These are phyloP conservation scores for Nothopassalora personata DNA, from an alignment of 2,329 filamentous ascomycete species.

Conservation along the genomic window DNA sequence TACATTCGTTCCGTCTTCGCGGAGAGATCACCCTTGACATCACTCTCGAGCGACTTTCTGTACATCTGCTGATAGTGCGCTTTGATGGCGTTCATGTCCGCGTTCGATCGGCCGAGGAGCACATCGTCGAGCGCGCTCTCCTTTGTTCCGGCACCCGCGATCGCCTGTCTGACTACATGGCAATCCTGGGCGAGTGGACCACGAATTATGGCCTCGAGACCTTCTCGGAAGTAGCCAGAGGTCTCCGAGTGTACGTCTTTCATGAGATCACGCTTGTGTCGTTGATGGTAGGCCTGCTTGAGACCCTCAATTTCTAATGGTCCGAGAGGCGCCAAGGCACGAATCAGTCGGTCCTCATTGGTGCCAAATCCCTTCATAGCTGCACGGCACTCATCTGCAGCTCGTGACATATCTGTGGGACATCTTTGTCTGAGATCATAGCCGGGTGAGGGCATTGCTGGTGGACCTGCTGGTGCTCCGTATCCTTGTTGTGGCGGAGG, in stretches of 20 bases:
- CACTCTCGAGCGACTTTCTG: slow-evolving; percentile 60
- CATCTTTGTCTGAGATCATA: slow-evolving; percentile 69
- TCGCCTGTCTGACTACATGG: slow-evolving; percentile 62
- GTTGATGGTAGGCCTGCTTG: slow-evolving; percentile 59
- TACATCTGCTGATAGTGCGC: slow-evolving; percentile 65
- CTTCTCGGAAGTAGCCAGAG: slow-evolving; percentile 64
- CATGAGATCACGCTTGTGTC: slow-evolving; percentile 63
- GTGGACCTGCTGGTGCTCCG: slow-evolving; percentile 35
- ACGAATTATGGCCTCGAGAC: slow-evolving; percentile 66
- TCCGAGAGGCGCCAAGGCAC: slow-evolving; percentile 64
- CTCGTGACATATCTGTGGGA: slow-evolving; percentile 57
- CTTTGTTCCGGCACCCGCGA: slow-evolving; percentile 79
- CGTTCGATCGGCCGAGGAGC: slow-evolving; percentile 75
- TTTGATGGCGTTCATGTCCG: slow-evolving; percentile 84
- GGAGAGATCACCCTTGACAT: slow-evolving; percentile 73
- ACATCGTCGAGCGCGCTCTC: slow-evolving; percentile 82
- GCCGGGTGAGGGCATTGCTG: slow-evolving; percentile 64
- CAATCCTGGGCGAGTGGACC: slow-evolving; percentile 78
- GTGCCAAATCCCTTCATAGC: slow-evolving; percentile 96
- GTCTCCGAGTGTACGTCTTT: slow-evolving; percentile 75
- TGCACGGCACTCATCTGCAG: slow-evolving; percentile 66
- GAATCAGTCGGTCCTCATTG: slow-evolving; percentile 72
- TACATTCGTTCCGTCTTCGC: slow-evolving; percentile 84
- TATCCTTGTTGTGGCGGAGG: slow-evolving; percentile 8
- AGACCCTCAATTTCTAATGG: slow-evolving; percentile 70